Evolutionary conservation across 495 filamentous ascomycete genomes (phyloP), one percentile per base, ranked within the genome.

Genomic region (Cudoniella acicularis): DNA sequence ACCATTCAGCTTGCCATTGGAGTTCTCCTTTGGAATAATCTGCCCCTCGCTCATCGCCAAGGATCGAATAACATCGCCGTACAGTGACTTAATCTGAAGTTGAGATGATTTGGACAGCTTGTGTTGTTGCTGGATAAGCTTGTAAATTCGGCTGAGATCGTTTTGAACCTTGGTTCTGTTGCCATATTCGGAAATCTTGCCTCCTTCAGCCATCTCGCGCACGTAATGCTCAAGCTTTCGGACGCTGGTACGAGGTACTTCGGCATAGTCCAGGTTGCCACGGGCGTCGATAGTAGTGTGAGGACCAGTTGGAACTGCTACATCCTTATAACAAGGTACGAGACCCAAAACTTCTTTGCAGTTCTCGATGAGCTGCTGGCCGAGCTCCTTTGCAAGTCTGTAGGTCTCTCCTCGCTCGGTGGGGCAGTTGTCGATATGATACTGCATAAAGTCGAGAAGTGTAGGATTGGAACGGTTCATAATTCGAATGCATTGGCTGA

Each of bases 161-260:
- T 93, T 94, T 73, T 97, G 92, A 21, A 98, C 95, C 78, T 98
- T 98, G 36, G 90, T 92, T 11, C 94, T 87, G 76, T 96, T 98
- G 70, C 94, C 94, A 72, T 98, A 98, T 71, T 98, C 94, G 18
- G 92, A 96, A 57, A 98, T 92, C 69, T 96, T 96, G 60, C 94
- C 94, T 23, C 94, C 94, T 60, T 96, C 92, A 1, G 94, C 94
- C 94, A 99, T 98, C 70, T 99, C 93, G 67, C 87, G 89, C 25
- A 99, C 94, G 65, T 99, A 99, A 70, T 97, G 92, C 76, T 99
- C 94, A 26, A 99, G 83, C 75, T 99, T 99, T 53, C 95, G 87
- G 67, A 91, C 92, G 68, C 91, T 95, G 10, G 87, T 77, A 27
- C 95, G 84, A n/a, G 91, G 89, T 16, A 87, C 79, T 74, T 99